Evolutionary conservation across 2,329 filamentous ascomycete genomes (phyloP), one percentile per base, ranked within the genome.

Genomic region (Verticillium longisporum): DNA sequence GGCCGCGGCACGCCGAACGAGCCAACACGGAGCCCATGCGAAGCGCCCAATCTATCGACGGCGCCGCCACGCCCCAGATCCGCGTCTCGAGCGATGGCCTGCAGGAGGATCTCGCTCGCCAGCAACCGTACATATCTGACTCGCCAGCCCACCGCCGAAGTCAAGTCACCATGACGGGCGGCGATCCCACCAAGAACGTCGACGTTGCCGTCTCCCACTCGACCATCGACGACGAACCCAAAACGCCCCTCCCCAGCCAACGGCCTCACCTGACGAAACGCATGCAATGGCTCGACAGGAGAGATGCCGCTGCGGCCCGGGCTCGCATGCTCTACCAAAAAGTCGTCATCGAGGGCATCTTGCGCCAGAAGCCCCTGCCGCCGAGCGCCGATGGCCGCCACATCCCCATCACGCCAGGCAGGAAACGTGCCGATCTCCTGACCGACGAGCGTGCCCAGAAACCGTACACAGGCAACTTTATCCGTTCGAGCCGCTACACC

Each of bases 401-500:
- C 71, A 88, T 97, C 60, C 83, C 86, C 10, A 77, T 97, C 15
- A 79, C 85, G 2, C 54, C 61, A 0, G 80, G 78, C 13, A 78
- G 81, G 26, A 80, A 71, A 5, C 75, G 78, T 34, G 72, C 81
- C 54, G 78, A 81, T 3, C 75, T 80, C 0, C 77, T 92, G 10
- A 79, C 87, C 11, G 94, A 98, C 71, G 91, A 96, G 72, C 84
- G 93, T 55, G 90, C 88, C 1, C 85, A 85, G 15, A 89, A 87
- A 66, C 80, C 84, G 1, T 95, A 93, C 70, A 79, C 91, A 32
- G 84, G 81, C 62, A 98, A 98, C 70, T 89, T 86, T 62, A 97
- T 98, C 68, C 86, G 92, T 6, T 96, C 91, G 1, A 94, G 88
- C 71, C 86, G 93, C 31, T 97, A 98, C 71, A 97, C 90, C 1